Conservation (phyloP, 345 rosid species). For the Melaleuca quinquenervia region DNA sequence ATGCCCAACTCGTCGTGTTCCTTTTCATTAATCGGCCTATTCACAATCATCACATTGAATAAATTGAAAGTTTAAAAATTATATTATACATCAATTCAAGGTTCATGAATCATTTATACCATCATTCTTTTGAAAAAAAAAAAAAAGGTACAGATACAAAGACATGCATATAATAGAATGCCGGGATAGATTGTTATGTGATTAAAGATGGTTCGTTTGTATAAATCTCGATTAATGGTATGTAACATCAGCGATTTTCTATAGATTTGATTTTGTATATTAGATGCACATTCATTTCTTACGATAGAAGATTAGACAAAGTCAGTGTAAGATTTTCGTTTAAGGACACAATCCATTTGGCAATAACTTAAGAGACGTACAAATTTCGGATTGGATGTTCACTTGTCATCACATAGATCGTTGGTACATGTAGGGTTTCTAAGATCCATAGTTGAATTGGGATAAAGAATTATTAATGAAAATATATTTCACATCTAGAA, state of each 20-base stretch:
- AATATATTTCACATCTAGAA: not conserved
- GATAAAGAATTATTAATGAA: not conserved
- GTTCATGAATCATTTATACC: too few species aligned
- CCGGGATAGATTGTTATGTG: not conserved
- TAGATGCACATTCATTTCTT: not conserved
- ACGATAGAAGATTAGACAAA: not conserved
- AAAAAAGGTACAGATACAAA: not conserved
- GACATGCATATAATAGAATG: not conserved
- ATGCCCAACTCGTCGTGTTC: slow-evolving; percentile 18
- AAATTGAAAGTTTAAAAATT: too few species aligned
- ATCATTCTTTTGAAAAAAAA: not conserved
- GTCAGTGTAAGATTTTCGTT: not conserved
- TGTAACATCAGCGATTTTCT: not conserved
- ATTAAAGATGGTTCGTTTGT: not conserved
- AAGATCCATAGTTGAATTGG: not conserved
- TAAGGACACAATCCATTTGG: not conserved
- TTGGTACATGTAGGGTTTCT: not conserved
- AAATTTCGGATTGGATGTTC: not conserved
- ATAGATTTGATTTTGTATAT: not conserved
- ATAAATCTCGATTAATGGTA: not conserved
- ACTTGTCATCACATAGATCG: not conserved
- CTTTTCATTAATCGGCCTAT: slow-evolving; percentile 31
- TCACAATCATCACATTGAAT: slow-evolving; percentile 24
- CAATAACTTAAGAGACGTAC: not conserved
- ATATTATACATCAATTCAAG: too few species aligned